Evolutionary conservation across 176 grass and related monocot genomes (phyloP), one percentile per base, ranked within the genome.

Genomic region (Pharus latifolius): DNA sequence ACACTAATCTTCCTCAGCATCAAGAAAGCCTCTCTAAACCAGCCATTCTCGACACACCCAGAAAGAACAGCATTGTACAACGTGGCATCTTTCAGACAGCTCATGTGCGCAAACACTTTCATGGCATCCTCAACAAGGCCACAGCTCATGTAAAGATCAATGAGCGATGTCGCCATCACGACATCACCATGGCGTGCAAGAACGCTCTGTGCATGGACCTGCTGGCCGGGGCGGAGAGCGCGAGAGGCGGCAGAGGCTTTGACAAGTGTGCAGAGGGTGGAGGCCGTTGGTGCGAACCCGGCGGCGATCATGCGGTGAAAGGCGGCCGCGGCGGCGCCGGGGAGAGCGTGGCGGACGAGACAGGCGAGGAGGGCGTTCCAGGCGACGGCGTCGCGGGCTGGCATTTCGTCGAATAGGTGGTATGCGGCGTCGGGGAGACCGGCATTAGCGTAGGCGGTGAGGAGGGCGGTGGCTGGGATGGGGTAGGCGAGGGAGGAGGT

Each of bases 341-440:
- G 28, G 63, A 68, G 68, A 34, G 48, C 50, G 44, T 84, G 77
- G 29, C 81, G 73, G 56, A 84, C 81, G 20, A 82, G 67, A 45
- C 81, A 87, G 16, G 81, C 55, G 10, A 88, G 70, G 63, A 84
- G 69, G 33, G 77, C 77, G 77, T 91, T 91, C 88, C 88, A 91
- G 2, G 88, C 37, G 57, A 91, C 56, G 24, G 81, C 19, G 45
- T 87, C 84, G 35, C 81, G 57, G 1, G 14, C 33, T 10, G 88
- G 62, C 77, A 91, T 91, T 87, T 84, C 77, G 57, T 87, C 84
- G 73, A 87, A 91, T 63, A 87, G 41, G 38, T 40, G 56, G 67
- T 69, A 62, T 6, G 88, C 88, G 10, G 72, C 51, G 55, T 1
- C 7, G 10, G 82, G 67, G 56, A 45, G 63, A 24, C 76, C 77